phyloP scores from a whole-genome alignment of 495 filamentous ascomycete species.

The Podospora anserina region DNA sequence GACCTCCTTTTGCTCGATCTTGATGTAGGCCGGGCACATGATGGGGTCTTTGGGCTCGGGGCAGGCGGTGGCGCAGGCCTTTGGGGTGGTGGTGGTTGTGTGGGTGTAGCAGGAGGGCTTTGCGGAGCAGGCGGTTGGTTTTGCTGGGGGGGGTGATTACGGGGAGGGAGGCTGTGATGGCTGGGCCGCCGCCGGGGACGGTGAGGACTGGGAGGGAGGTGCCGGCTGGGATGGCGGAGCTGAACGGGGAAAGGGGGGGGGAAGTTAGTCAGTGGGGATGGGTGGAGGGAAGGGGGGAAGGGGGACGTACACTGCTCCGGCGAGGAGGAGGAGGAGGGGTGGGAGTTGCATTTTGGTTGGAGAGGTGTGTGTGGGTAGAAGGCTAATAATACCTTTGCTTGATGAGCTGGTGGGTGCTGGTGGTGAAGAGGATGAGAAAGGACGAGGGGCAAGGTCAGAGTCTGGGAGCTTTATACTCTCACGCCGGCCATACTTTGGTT shows the following conservation, averaged over 20 bases:
- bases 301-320: constrained; percentile 5
- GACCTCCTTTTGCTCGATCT: constrained; percentile 29
- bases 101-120: constrained; percentile 23
- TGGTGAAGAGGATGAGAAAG: constrained; percentile 1
- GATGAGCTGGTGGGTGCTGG: neutral
- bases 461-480: neutral
- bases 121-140: neutral
- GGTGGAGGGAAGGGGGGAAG: neutral
- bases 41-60: constrained; percentile 3
- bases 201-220: neutral
- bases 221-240: constrained; percentile 4
- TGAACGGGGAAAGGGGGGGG: neutral
- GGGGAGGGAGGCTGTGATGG: constrained; percentile 4
- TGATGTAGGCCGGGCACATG: constrained; percentile 30
- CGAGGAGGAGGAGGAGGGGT: constrained; percentile 3
- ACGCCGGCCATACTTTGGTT: neutral
- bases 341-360: constrained; percentile 4
- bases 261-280: neutral
- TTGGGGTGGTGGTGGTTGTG: constrained; percentile 15
- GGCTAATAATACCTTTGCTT: too few relatives aligned
- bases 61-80: constrained; percentile 12
- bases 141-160: neutral
- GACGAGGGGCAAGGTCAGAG: neutral
- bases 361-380: too few relatives aligned
- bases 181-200: neutral